phyloP scores from a whole-genome alignment of 2,329 filamentous ascomycete genomes.

The Diaporthe humulicola region DNA sequence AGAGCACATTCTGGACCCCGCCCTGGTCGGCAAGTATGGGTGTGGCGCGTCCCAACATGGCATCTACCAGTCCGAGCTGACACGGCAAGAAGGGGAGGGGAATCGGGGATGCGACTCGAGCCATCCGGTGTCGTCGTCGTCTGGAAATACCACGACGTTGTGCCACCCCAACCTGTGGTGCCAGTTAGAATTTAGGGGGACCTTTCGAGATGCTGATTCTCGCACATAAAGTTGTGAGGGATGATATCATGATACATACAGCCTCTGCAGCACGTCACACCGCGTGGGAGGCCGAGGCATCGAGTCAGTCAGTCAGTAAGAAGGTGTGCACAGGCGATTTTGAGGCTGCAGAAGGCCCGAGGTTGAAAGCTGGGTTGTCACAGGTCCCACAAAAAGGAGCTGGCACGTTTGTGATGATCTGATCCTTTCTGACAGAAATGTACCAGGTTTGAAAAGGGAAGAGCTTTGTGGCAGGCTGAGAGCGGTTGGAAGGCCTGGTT shows the following conservation, averaged over 20 bases:
- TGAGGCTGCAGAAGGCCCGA: constrained; percentile 21
- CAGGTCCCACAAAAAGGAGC: constrained; percentile 19
- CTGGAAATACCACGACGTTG: constrained; percentile 19
- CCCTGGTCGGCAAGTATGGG: neutral
- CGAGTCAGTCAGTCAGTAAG: constrained; percentile 28
- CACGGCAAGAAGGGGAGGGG: neutral
- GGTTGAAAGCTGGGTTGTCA: constrained; percentile 1
- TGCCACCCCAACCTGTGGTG: constrained; percentile 27
- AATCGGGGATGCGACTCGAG: constrained; percentile 34
- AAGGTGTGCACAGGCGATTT: neutral
- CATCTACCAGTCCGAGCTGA: neutral
- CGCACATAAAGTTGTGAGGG: neutral
- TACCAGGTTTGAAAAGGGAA: neutral
- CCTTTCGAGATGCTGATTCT: constrained; percentile 9
- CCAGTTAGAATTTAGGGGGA: neutral
- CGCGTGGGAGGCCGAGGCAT: neutral
- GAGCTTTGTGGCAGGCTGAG: constrained; percentile 1
- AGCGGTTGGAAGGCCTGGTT: constrained; percentile 6
- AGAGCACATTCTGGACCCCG: constrained; percentile 9
- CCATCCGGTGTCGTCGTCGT: constrained; percentile 30
- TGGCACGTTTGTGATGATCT: neutral
- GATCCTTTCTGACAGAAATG: neutral
- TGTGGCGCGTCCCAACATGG: constrained; percentile 31
- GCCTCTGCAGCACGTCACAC: constrained; percentile 22
- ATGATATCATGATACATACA: constrained; percentile 38